Percentiles rank a stretch among this genome's conserved stretches.
Evolutionary conservation across 1,139 yeast species (phyloP).

Genomic region (Candida glucosophila): DNA sequence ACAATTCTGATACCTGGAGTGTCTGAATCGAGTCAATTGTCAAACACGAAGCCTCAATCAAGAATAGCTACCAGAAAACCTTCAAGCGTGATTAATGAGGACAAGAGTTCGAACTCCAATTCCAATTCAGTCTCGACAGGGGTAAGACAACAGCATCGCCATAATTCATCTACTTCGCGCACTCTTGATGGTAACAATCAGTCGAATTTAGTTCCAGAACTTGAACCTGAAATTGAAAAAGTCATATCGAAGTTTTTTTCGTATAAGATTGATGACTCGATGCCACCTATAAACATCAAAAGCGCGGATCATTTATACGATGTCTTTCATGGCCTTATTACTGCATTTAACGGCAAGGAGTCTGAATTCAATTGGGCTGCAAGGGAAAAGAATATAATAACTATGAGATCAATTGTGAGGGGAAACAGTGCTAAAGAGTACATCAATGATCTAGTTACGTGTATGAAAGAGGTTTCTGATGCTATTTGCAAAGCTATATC

Average conservation of each 20-base stretch:
- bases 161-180: not conserved
- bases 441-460: slow-evolving; percentile 33
- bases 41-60: not conserved
- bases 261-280: slow-evolving; percentile 18
- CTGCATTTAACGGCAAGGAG: slow-evolving; percentile 66
- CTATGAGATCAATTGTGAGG: slow-evolving; percentile 50
- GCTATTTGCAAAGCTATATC: slow-evolving; percentile 59
- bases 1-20: no score
- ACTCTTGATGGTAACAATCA: not conserved
- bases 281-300: slow-evolving; percentile 12
- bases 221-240: slow-evolving; percentile 4
- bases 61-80: not conserved
- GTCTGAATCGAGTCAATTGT: slow-evolving; percentile 1
- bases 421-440: slow-evolving; percentile 40
- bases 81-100: not conserved
- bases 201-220: not conserved
- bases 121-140: not conserved
- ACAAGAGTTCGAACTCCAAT: slow-evolving; percentile 1
- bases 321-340: slow-evolving; percentile 11
- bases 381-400: slow-evolving; percentile 57
- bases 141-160: no score
- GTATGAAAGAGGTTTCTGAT: slow-evolving; percentile 41
- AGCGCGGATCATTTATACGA: slow-evolving; percentile 11
- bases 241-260: slow-evolving; percentile 12
- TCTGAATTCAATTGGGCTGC: slow-evolving; percentile 80